Evolutionary conservation across 176 grass and related monocot genomes (phyloP).

Genomic region (Pontederia crassipes): DNA sequence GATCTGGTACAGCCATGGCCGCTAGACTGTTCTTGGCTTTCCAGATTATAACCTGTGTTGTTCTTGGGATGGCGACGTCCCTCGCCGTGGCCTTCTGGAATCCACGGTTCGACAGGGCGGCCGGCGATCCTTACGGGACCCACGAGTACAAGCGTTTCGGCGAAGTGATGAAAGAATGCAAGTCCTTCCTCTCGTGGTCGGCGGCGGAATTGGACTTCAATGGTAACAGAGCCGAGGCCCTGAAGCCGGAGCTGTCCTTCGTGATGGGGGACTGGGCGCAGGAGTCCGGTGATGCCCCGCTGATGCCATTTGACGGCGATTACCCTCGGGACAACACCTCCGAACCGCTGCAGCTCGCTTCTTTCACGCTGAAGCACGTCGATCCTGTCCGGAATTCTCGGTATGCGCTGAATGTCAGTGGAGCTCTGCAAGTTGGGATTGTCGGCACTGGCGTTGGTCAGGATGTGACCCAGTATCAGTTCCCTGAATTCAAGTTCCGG

Average conservation of each 20-base stretch:
- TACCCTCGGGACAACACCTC: slow-evolving; percentile 19
- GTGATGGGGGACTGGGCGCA: slow-evolving; percentile 62
- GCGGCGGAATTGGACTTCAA: slow-evolving; percentile 40
- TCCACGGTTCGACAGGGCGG: not conserved
- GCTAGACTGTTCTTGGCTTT: too few relatives aligned
- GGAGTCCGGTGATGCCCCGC: slow-evolving; percentile 24
- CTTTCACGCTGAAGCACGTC: slow-evolving; percentile 58
- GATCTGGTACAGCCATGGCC: too few relatives aligned
- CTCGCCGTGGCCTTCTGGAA: not conserved
- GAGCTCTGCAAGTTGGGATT: slow-evolving; percentile 49
- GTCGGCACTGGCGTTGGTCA: slow-evolving; percentile 46
- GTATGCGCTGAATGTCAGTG: slow-evolving; percentile 56
- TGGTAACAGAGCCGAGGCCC: slow-evolving; percentile 34
- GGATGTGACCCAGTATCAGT: slow-evolving; percentile 39
- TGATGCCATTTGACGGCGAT: slow-evolving; percentile 58
- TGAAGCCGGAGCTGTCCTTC: slow-evolving; percentile 52
- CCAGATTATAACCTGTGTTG: too few relatives aligned
- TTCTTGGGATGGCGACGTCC: slow-evolving; percentile 1
- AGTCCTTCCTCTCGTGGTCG: slow-evolving; percentile 34
- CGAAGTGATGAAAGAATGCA: slow-evolving; percentile 45
- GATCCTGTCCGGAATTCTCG: slow-evolving; percentile 30
- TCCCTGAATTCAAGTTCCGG: slow-evolving; percentile 56
- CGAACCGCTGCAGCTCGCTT: slow-evolving; percentile 13
- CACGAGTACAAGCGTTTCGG: slow-evolving; percentile 57
- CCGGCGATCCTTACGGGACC: slow-evolving; percentile 16